Conservation (phyloP, 805 yeast species). For the Metschnikowia cubensis region DNA sequence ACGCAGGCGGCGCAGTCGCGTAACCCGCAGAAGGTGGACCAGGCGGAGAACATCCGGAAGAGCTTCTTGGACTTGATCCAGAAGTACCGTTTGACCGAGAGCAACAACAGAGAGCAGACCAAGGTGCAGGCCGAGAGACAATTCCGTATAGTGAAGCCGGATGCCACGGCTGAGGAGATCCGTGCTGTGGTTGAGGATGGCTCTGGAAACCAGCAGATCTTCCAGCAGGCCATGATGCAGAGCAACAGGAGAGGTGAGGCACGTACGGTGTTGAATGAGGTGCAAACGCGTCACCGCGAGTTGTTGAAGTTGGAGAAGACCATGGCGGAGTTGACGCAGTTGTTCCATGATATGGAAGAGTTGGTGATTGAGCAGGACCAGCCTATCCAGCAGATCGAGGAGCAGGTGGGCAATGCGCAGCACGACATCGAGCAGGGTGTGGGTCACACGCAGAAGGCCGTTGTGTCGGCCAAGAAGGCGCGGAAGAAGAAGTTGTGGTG, state of each 20-base stretch:
- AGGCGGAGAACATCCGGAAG: constrained; percentile 83
- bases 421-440: constrained; percentile 90
- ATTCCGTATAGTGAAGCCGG: constrained; percentile 83
- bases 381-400: constrained; percentile 76
- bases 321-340: constrained; percentile 91
- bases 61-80: constrained; percentile 83
- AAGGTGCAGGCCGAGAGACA: constrained; percentile 89
- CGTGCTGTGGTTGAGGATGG: constrained; percentile 76
- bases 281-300: constrained; percentile 93
- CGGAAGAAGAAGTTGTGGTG: constrained; percentile 91
- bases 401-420: constrained; percentile 79
- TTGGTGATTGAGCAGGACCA: constrained; percentile 94
- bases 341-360: constrained; percentile 94
- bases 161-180: constrained; percentile 79
- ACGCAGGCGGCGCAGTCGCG: constrained; percentile 51
- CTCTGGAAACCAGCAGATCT: constrained; percentile 82
- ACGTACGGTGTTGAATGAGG: constrained; percentile 90
- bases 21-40: constrained; percentile 80
- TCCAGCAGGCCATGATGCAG: constrained; percentile 86
- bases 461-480: constrained; percentile 80
- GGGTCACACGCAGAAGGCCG: constrained; percentile 90
- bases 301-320: constrained; percentile 91
- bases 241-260: constrained; percentile 93
- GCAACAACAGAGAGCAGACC: constrained; percentile 77
- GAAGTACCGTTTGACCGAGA: constrained; percentile 82